A percentile compares a stretch with the other conserved stretches of the same genome.
Evolutionary conservation across 805 yeast species (phyloP).

Genomic region (Pichia heedii): DNA sequence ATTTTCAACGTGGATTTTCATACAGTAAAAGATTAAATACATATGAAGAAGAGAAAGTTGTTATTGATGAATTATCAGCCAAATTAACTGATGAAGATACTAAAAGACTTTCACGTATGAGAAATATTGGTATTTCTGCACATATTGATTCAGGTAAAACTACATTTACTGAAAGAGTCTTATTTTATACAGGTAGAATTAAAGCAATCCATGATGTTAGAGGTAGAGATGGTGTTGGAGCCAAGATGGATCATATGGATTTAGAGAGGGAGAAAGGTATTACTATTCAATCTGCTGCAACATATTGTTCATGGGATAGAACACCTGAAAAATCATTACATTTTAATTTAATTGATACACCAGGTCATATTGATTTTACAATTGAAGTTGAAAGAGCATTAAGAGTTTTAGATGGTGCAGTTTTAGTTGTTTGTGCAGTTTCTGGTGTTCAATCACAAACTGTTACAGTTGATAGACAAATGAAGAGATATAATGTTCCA

Average conservation of each 20-base stretch:
- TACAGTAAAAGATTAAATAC: slow-evolving; percentile 25
- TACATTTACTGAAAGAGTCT: slow-evolving; percentile 94
- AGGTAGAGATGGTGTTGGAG: slow-evolving; percentile 96
- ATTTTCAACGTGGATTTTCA: slow-evolving; percentile 31
- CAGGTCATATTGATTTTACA: slow-evolving; percentile 98
- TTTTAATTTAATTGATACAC: slow-evolving; percentile 94
- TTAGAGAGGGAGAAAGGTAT: slow-evolving; percentile 97
- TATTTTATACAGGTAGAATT: slow-evolving; percentile 93
- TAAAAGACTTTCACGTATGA: slow-evolving; percentile 45
- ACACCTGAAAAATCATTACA: slow-evolving; percentile 53
- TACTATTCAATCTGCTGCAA: slow-evolving; percentile 97
- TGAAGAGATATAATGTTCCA: slow-evolving; percentile 97
- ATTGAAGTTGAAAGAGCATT: slow-evolving; percentile 98
- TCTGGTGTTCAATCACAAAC: slow-evolving; percentile 98
- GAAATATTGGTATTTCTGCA: slow-evolving; percentile 97
- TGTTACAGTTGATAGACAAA: slow-evolving; percentile 97
- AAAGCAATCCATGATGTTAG: slow-evolving; percentile 95
- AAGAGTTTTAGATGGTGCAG: slow-evolving; percentile 97
- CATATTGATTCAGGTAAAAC: slow-evolving; percentile 98
- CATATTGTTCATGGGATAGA: slow-evolving; percentile 94
- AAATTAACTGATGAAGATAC: slow-evolving; percentile 44
- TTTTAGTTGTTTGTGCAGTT: slow-evolving; percentile 95
- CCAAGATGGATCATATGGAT: slow-evolving; percentile 99
- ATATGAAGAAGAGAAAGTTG: slow-evolving; percentile 67
- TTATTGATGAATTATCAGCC: slow-evolving; percentile 49